phyloP scores from a whole-genome alignment of 768 basidiomycete genomes.

The Tylopilus sp. region DNA sequence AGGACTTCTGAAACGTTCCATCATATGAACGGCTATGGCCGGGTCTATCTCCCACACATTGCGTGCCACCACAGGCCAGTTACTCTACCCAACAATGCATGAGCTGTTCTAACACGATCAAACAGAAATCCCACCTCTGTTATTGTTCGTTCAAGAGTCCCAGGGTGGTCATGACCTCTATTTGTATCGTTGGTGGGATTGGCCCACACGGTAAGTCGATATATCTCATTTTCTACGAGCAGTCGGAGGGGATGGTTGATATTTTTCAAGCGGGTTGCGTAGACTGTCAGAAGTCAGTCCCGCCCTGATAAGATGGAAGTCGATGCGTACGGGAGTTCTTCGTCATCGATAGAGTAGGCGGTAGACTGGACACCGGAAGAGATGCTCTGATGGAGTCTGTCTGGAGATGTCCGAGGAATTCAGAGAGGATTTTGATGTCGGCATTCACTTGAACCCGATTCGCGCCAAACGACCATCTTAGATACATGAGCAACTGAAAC shows the following conservation, averaged over 20 bases:
- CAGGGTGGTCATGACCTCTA: slow-evolving; percentile 60
- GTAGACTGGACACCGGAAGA: slow-evolving; percentile 57
- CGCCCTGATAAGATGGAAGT: background rate
- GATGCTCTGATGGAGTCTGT: slow-evolving; percentile 65
- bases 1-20: slow-evolving; percentile 82
- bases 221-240: slow-evolving; percentile 89
- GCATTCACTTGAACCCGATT: slow-evolving; percentile 87
- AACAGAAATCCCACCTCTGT: slow-evolving; percentile 49
- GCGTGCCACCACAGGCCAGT: slow-evolving; percentile 67
- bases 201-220: slow-evolving; percentile 81
- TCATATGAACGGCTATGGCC: slow-evolving; percentile 75
- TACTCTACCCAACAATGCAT: slow-evolving; percentile 35
- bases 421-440: slow-evolving; percentile 82
- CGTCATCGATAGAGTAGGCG: slow-evolving; percentile 44
- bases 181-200: slow-evolving; percentile 80
- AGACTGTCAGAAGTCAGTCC: slow-evolving; percentile 40
- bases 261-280: slow-evolving; percentile 55
- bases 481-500: background rate
- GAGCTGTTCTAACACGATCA: background rate
- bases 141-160: slow-evolving; percentile 54
- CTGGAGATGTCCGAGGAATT: slow-evolving; percentile 77
- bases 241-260: slow-evolving; percentile 75
- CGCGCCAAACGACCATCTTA: slow-evolving; percentile 95
- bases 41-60: slow-evolving; percentile 83
- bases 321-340: slow-evolving; percentile 40